phyloP scores from a whole-genome alignment of 2,329 filamentous ascomycete species.

The Lecanicillium sp. region DNA sequence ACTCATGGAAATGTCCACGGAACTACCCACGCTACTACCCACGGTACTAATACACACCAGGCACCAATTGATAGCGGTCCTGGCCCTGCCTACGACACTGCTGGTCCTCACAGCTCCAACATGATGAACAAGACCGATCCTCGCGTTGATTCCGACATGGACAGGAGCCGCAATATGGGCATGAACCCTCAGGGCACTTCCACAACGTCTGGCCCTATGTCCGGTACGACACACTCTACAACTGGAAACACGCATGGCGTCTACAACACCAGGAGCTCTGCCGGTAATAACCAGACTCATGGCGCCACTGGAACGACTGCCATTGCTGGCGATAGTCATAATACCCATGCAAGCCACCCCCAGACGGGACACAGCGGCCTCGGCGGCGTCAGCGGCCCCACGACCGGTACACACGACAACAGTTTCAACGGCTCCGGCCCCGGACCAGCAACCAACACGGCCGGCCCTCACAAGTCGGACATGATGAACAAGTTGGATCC shows the following conservation, averaged over 20 bases:
- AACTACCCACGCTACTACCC: constrained; percentile 5
- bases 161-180: constrained; percentile 27
- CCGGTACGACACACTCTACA: constrained; percentile 21
- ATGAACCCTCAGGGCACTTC: constrained; percentile 13
- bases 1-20: constrained; percentile 5
- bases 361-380: constrained; percentile 24
- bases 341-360: constrained; percentile 23
- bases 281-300: constrained; percentile 13
- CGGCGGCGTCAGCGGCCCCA: neutral
- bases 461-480: constrained; percentile 40
- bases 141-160: constrained; percentile 42
- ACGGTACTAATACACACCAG: constrained; percentile 11
- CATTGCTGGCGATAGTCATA: constrained; percentile 15
- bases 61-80: constrained; percentile 11
- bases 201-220: constrained; percentile 23
- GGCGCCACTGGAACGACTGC: constrained; percentile 14
- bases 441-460: constrained; percentile 25
- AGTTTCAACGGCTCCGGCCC: constrained; percentile 21
- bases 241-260: constrained; percentile 15
- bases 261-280: constrained; percentile 15
- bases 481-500: constrained; percentile 47
- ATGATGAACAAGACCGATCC: constrained; percentile 41
- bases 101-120: constrained; percentile 34
- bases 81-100: constrained; percentile 13
- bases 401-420: constrained; percentile 21